Base-by-base conservation (phyloP, 495 filamentous ascomycete genomes). In the Trichocladium uniseriatum region DNA sequence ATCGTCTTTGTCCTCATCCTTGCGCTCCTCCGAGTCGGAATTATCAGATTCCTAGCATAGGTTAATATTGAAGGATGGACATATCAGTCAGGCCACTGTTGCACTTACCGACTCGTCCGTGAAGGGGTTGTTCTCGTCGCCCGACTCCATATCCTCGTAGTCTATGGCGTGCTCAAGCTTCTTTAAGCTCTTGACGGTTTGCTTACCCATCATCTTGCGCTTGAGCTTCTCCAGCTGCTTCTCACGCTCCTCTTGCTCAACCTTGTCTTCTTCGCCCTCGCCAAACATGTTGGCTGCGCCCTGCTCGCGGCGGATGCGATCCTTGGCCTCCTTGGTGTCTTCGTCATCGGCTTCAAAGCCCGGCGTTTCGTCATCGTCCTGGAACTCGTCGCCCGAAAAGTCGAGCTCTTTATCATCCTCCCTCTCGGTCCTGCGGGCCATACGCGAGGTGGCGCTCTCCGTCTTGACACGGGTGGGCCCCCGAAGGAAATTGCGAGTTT, bases 231-330 rank as follows among this genome's bases (percentile, higher is more conserved):
- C 83, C 57, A 74, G 74, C 64, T 82, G 75, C 58, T 84, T 74
- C 52, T 83, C 77, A 10, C 76, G 60, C 63, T 92, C 86, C 59
- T 91, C 84, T 43, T 81, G 72, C 45, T 96, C 89, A 31, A 88
- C 86, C 51, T 95, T 86, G 46, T 82, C 79, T 63, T 96, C 87
- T 16, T 94, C 81, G 54, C 85, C 87, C 13, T 87, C 69, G 49
- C 85, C 83, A 54, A 95, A 95, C 6, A 91, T 68, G 57, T 95
- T 94, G 13, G 92, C 91, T 49, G 79, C 79, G 27, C 90, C 70
- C 56, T 92, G 88, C 58, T 98, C 90, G 31, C 86, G 80, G 52
- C 90, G 92, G 52, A 97, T 84, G 52, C 81, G 77, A 45, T 83
- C 81, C 56, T 91, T 83, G 3, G 89, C 79, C n/a, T 87, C 84